Evolutionary conservation across 805 yeast genomes (phyloP), one percentile per base, ranked within the genome.

Genomic region (Wickerhamomyces bovis): DNA sequence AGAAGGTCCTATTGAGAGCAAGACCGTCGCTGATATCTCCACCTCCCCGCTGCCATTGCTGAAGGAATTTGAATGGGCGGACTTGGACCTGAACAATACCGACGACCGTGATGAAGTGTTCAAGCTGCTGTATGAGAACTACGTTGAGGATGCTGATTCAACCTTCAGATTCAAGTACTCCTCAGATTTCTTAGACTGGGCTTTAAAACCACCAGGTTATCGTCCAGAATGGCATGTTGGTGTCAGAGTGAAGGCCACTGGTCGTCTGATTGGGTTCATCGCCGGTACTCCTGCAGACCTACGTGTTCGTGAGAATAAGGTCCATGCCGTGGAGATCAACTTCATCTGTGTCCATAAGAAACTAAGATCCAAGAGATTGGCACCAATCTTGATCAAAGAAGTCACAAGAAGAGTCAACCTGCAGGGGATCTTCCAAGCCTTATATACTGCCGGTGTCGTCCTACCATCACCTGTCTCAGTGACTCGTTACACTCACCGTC

Each of bases 261-360:
- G 82, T 1, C 85, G 86, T 64, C 73, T 94, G 53, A 90, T 94
- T 44, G 97, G 95, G 0, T 94, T 92, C 60, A 94, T 94, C 56
- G 80, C 92, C 33, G 99, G 95, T 9, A 83, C 89, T 42, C 99
- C 99, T 2, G 74, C 85, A 13, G 73, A 71, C 20, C 69, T 94
- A 51, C 67, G 74, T 42, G 78, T 92, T 33, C 79, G 84, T 50
- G 75, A 72, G 22, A 71, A 74, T 3, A 65, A 60, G 4, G 65
- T 85, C 18, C 71, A 79, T 25, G 78, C 89, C 44, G 95, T 85
- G 21, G 98, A 94, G 62, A 89, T 94, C 69, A 94, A 94, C 67
- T 94, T 94, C 65, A 70, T 94, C 57, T 89, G 97, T 62, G 86
- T 94, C 43, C 99, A 94, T 69, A 94, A 94, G 68, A 88, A 92